phyloP scores from a whole-genome alignment of 371 early-diverging fungal genomes.

The Conidiobolus incongruus region DNA sequence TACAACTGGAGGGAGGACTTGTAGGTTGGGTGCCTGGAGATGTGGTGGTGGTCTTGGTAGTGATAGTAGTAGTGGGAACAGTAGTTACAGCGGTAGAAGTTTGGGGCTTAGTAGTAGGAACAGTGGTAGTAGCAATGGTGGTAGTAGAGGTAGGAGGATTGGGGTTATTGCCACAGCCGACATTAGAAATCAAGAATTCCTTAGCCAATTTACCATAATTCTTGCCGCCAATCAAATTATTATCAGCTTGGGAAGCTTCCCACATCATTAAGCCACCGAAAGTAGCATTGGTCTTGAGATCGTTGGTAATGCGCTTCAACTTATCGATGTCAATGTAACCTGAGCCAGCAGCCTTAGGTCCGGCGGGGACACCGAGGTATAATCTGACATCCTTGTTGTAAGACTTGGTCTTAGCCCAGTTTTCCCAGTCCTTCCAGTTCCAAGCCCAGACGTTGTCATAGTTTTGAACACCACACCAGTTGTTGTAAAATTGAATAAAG shows the following conservation, averaged over 20 bases:
- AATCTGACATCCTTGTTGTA: slow-evolving; percentile 32
- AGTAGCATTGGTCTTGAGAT: neutral
- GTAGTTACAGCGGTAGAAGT: too few species aligned
- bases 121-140: neutral
- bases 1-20: too few species aligned
- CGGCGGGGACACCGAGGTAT: slow-evolving; percentile 32
- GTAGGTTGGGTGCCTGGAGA: neutral
- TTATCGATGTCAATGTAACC: neutral
- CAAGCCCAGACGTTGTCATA: slow-evolving; percentile 26
- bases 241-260: slow-evolving; percentile 16
- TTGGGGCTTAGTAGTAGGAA: neutral
- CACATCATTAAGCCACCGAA: slow-evolving; percentile 25
- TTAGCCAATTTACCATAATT: neutral
- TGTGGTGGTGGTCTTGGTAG: neutral
- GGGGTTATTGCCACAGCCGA: neutral
- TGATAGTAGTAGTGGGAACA: too few species aligned
- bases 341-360: slow-evolving; percentile 22
- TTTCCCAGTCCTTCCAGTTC: too few species aligned
- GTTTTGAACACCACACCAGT: slow-evolving; percentile 25
- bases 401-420: slow-evolving; percentile 21
- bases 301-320: neutral
- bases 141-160: neutral
- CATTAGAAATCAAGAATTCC: neutral
- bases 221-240: neutral
- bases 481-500: slow-evolving; percentile 50